Conservation (phyloP, 306 rosid genomes). For the Cucumis hystrix region DNA sequence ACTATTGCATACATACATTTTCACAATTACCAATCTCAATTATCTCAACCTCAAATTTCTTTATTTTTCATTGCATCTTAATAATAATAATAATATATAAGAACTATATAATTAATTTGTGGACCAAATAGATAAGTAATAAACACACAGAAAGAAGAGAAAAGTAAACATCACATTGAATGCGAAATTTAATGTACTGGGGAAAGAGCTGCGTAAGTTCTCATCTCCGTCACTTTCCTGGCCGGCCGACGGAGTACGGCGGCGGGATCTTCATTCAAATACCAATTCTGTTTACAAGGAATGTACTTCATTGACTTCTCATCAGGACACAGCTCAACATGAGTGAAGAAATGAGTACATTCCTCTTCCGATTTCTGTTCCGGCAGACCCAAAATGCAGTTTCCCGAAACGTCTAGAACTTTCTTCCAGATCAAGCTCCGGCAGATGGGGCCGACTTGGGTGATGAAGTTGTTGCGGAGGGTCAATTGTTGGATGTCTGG, state of each 20-base stretch:
- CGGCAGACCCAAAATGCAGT: slow-evolving; percentile 45
- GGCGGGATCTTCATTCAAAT: background rate
- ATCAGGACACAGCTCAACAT: slow-evolving; percentile 12
- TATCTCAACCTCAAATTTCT: background rate
- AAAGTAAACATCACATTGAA: background rate
- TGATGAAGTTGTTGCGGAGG: slow-evolving; percentile 39
- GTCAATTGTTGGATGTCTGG: slow-evolving; percentile 20
- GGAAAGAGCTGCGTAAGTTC: background rate
- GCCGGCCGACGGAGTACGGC: background rate
- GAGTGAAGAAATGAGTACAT: slow-evolving; percentile 22
- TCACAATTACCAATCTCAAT: background rate
- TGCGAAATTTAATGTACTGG: background rate
- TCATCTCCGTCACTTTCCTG: background rate
- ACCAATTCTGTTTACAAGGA: slow-evolving; percentile 29
- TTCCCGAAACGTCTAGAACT: slow-evolving; percentile 22
- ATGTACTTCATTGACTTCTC: slow-evolving; percentile 5
- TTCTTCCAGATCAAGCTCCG: slow-evolving; percentile 28
- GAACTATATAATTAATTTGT: background rate
- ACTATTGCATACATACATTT: background rate
- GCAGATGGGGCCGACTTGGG: slow-evolving; percentile 45
- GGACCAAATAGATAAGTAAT: background rate
- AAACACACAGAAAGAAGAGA: background rate
- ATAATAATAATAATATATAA: background rate
- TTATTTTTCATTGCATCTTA: background rate
- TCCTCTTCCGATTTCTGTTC: slow-evolving; percentile 23